Evolutionary conservation across 306 rosid genomes (phyloP).

Genomic region (Dalbergia oliveri): DNA sequence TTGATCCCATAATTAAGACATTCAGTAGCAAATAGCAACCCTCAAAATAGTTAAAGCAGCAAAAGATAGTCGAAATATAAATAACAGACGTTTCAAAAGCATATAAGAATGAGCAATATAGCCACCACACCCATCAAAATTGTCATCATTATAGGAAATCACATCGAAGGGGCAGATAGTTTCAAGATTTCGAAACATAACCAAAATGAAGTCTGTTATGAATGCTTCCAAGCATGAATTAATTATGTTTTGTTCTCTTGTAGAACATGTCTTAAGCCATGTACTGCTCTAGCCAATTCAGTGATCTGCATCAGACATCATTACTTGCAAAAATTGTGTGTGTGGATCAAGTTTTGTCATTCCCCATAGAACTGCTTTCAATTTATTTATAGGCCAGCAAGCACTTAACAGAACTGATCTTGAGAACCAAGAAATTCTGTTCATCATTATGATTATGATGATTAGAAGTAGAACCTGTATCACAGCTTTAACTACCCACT

Average conservation of each 20-base stretch:
- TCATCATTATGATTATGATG: slow-evolving; percentile 75
- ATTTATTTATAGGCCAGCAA: slow-evolving; percentile 60
- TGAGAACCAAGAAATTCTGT: slow-evolving; percentile 69
- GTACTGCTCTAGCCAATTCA: slow-evolving; percentile 48
- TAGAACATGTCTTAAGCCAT: slow-evolving; percentile 34
- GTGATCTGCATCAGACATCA: slow-evolving; percentile 49
- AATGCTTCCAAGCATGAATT: slow-evolving; percentile 33
- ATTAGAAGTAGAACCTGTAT: slow-evolving; percentile 81
- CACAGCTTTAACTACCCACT: slow-evolving; percentile 76
- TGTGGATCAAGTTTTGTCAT: slow-evolving; percentile 54
- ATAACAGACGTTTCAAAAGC: slow-evolving; percentile 1
- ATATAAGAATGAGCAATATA: slow-evolving; percentile 1
- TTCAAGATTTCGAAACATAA: slow-evolving; percentile 23
- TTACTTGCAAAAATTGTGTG: slow-evolving; percentile 51
- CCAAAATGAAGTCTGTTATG: slow-evolving; percentile 1
- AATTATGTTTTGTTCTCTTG: slow-evolving; percentile 35
- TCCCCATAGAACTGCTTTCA: slow-evolving; percentile 58
- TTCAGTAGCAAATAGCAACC: neutral
- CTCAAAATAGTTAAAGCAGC: neutral
- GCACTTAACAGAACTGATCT: slow-evolving; percentile 59
- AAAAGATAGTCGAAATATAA: neutral
- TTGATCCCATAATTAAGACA: no score
- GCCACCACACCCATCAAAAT: slow-evolving; percentile 3
- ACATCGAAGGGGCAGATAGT: neutral
- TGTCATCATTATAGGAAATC: neutral